Percentiles rank a stretch among this genome's conserved stretches.
These are phyloP conservation scores for Bondarzewia mesenterica DNA, from an alignment of 1,284 basidiomycete genomes.

Conservation along the genomic window DNA sequence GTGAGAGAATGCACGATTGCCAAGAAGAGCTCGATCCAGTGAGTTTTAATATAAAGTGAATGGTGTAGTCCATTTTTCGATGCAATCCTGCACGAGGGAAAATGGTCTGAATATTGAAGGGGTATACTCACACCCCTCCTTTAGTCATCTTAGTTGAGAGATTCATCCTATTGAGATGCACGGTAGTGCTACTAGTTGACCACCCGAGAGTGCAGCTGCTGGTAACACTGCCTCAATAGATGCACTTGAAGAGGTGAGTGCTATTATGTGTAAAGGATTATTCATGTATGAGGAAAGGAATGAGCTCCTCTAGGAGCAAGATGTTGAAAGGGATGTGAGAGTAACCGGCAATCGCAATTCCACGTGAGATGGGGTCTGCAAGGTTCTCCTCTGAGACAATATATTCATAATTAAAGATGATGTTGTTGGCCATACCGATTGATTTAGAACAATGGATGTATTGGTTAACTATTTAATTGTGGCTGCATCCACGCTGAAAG, in stretches of 20 bases:
- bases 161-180: background rate
- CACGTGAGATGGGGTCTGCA: constrained; percentile 26
- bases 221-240: too few species aligned
- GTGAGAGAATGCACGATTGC: too few species aligned
- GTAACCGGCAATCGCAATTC: constrained; percentile 8
- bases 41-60: too few species aligned
- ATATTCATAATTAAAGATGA: constrained; percentile 19
- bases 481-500: constrained; percentile 22
- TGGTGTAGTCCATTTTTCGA: too few species aligned
- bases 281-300: background rate
- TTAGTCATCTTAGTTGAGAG: background rate
- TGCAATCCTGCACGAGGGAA: too few species aligned
- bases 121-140: background rate
- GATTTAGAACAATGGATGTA: constrained; percentile 21
- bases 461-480: constrained; percentile 26
- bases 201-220: background rate
- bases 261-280: background rate
- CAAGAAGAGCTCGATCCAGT: too few species aligned
- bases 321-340: background rate
- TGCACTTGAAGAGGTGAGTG: background rate
- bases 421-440: constrained; percentile 16
- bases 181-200: background rate
- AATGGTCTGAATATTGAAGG: background rate
- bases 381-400: constrained; percentile 22
- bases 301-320: background rate